phyloP scores from a whole-genome alignment of 352 stramenopile species.

The Phytopythium cucurbitacearum region DNA sequence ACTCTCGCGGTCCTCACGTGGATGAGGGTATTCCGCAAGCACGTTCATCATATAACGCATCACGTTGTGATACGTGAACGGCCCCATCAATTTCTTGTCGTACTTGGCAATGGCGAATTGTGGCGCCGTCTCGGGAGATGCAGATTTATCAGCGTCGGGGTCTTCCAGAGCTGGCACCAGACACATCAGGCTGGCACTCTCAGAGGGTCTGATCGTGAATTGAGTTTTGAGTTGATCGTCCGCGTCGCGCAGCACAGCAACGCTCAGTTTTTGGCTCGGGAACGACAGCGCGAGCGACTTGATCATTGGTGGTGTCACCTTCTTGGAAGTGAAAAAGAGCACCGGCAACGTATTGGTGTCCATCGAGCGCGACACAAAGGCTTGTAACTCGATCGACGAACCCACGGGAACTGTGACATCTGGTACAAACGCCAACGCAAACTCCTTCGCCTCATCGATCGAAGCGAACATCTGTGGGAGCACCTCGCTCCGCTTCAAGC shows the following conservation, averaged over 20 bases:
- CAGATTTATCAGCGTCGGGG: slow-evolving; percentile 5
- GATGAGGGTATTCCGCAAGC: slow-evolving; percentile 60
- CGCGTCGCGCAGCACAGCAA: slow-evolving; percentile 52
- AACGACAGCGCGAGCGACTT: slow-evolving; percentile 63
- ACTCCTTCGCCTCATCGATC: slow-evolving; percentile 39
- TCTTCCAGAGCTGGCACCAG: slow-evolving; percentile 36
- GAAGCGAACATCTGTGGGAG: slow-evolving; percentile 34
- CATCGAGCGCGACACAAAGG: slow-evolving; percentile 43
- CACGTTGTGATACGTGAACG: slow-evolving; percentile 62
- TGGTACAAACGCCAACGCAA: slow-evolving; percentile 45
- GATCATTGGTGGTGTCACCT: slow-evolving; percentile 40
- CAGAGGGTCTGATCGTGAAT: slow-evolving; percentile 39
- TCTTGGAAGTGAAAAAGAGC: slow-evolving; percentile 60
- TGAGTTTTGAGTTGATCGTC: slow-evolving; percentile 57
- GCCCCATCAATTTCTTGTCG: slow-evolving; percentile 62
- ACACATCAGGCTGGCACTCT: slow-evolving; percentile 34
- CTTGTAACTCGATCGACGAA: slow-evolving; percentile 48
- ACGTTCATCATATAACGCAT: slow-evolving; percentile 67
- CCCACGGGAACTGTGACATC: slow-evolving; percentile 36
- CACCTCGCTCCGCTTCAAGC: slow-evolving; percentile 32
- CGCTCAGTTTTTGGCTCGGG: slow-evolving; percentile 39
- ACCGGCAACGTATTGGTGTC: slow-evolving; percentile 39
- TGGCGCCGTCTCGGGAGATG: slow-evolving; percentile 12
- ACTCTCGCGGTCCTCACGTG: slow-evolving; percentile 19
- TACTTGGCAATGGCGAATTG: slow-evolving; percentile 64